Percentiles rank a stretch among this genome's conserved stretches.
Conservation (phyloP, 208 protist genomes). For the Porcisia hertigi region DNA sequence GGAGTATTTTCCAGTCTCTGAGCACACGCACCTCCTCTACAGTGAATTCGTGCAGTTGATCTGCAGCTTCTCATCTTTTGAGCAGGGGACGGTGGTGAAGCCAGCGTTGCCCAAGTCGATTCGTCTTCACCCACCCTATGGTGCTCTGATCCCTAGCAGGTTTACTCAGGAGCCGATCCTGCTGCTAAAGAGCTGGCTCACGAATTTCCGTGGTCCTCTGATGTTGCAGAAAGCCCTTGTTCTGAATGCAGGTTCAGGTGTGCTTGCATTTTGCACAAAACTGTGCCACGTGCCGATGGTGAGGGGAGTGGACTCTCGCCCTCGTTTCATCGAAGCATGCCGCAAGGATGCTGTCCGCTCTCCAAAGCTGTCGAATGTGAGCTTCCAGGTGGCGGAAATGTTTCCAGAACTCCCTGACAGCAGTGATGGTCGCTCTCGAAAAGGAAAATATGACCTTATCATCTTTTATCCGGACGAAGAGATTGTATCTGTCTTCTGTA, state of each 20-base stretch:
- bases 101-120: constrained; percentile 52
- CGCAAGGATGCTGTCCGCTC: constrained; percentile 48
- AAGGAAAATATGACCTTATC: constrained; percentile 68
- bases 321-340: constrained; percentile 53
- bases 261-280: constrained; percentile 53
- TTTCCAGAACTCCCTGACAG: constrained; percentile 35
- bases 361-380: constrained; percentile 49
- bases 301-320: constrained; percentile 71
- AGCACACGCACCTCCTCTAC: constrained; percentile 84
- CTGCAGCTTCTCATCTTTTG: constrained; percentile 77
- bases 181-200: constrained; percentile 74
- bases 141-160: constrained; percentile 48
- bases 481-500: constrained; percentile 40
- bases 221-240: constrained; percentile 72
- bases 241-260: constrained; percentile 54
- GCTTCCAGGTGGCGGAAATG: constrained; percentile 79
- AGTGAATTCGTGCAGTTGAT: constrained; percentile 81
- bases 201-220: constrained; percentile 67
- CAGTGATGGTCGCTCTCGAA: neutral
- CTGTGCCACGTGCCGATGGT: constrained; percentile 77
- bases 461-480: constrained; percentile 82
- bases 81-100: constrained; percentile 56
- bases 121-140: constrained; percentile 74
- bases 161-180: constrained; percentile 70
- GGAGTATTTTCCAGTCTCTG: constrained; percentile 77